phyloP scores from a whole-genome alignment of 2,329 filamentous ascomycete species.

The Arachnopeziza araneosa region DNA sequence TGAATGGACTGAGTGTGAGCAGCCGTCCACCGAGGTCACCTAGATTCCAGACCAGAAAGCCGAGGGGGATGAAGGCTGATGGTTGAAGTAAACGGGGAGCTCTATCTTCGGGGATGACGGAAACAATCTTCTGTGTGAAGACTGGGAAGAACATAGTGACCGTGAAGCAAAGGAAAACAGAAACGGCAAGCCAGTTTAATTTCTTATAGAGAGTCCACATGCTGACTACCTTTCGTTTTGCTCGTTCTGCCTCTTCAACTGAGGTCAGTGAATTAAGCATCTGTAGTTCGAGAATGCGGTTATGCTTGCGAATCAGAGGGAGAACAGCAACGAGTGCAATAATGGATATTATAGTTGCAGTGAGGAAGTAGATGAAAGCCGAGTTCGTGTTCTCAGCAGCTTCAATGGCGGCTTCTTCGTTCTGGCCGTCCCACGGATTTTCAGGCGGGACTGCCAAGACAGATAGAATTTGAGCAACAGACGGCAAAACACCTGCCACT shows the following conservation, averaged over 20 bases:
- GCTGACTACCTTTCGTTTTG: constrained; percentile 45
- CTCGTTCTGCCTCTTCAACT: constrained; percentile 48
- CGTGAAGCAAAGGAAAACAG: constrained; percentile 74
- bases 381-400: constrained; percentile 53
- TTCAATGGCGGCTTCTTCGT: constrained; percentile 21
- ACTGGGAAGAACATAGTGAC: constrained; percentile 95
- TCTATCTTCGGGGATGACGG: constrained; percentile 35
- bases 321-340: constrained; percentile 67
- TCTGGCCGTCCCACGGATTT: constrained; percentile 27
- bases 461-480: constrained; percentile 78
- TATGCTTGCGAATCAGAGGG: constrained; percentile 61
- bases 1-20: constrained; percentile 53
- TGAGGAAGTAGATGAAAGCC: constrained; percentile 87
- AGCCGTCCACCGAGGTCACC: constrained; percentile 79
- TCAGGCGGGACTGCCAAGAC: constrained; percentile 61
- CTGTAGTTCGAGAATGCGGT: constrained; percentile 45
- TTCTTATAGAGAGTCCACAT: constrained; percentile 68
- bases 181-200: constrained; percentile 69
- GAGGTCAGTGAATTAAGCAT: constrained; percentile 46
- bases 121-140: constrained; percentile 67
- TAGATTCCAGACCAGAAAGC: constrained; percentile 88
- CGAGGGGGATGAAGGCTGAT: constrained; percentile 79
- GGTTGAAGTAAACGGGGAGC: constrained; percentile 60
- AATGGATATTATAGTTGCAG: constrained; percentile 71
- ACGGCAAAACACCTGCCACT: constrained; percentile 83